Conservation (phyloP, 805 yeast genomes). For the Blastobotrys terrestris region DNA sequence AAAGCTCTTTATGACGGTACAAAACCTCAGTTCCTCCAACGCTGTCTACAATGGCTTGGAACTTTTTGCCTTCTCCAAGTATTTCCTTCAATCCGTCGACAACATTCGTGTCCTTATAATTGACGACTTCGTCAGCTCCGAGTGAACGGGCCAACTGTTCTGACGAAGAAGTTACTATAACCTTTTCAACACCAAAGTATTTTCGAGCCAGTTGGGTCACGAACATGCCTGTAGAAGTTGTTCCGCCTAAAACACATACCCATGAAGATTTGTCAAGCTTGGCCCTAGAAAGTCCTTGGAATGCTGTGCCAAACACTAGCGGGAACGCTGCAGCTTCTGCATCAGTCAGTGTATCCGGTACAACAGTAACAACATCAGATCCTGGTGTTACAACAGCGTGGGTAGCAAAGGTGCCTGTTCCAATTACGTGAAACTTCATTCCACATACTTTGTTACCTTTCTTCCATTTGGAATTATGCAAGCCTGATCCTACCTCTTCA, state of each 20-base stretch:
- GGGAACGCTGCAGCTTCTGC: slow-evolving; percentile 64
- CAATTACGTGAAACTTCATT: slow-evolving; percentile 42
- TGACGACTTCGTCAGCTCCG: slow-evolving; percentile 57
- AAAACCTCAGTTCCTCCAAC: slow-evolving; percentile 54
- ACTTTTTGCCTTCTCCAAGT: slow-evolving; percentile 32
- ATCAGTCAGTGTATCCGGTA: slow-evolving; percentile 42
- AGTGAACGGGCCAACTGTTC: slow-evolving; percentile 36
- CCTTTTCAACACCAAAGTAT: slow-evolving; percentile 39
- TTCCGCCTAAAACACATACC: slow-evolving; percentile 66
- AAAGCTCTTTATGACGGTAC: slow-evolving; percentile 34
- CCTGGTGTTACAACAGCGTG: slow-evolving; percentile 49
- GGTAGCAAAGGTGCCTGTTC: slow-evolving; percentile 54
- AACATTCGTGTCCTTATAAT: slow-evolving; percentile 41
- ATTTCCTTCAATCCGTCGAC: slow-evolving; percentile 4
- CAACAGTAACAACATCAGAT: slow-evolving; percentile 42
- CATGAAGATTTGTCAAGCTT: slow-evolving; percentile 39
- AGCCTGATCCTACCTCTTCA: slow-evolving; percentile 47
- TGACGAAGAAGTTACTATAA: slow-evolving; percentile 48
- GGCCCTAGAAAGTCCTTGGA: slow-evolving; percentile 33
- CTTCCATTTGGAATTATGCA: slow-evolving; percentile 29
- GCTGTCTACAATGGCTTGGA: slow-evolving; percentile 60
- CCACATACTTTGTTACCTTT: slow-evolving; percentile 68
- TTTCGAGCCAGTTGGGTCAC: slow-evolving; percentile 52
- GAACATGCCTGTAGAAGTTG: slow-evolving; percentile 60
- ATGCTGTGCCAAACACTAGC: slow-evolving; percentile 60